Percentiles rank a stretch among this genome's conserved stretches.
Evolutionary conservation across 2,329 filamentous ascomycete species (phyloP).

Genomic region (Colletotrichum liriopes): DNA sequence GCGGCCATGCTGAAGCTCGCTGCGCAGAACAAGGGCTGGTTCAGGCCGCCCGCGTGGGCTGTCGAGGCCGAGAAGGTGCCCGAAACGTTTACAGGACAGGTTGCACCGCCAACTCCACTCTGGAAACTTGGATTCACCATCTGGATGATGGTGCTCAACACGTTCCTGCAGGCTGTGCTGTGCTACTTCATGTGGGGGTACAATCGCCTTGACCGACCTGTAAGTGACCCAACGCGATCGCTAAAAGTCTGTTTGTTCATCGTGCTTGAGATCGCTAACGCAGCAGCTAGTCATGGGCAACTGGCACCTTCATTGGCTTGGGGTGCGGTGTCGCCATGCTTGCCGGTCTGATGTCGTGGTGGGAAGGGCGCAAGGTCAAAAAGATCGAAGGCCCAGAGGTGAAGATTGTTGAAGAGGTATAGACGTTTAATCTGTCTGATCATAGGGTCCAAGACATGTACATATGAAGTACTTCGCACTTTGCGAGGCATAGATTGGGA

Average conservation of each 20-base stretch:
- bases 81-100: slow-evolving; percentile 44
- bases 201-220: slow-evolving; percentile 47
- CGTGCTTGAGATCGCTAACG: slow-evolving; percentile 1
- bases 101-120: slow-evolving; percentile 45
- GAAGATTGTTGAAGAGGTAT: slow-evolving; percentile 41
- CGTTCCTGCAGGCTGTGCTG: slow-evolving; percentile 45
- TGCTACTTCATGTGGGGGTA: slow-evolving; percentile 48
- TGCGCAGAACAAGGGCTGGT: slow-evolving; percentile 48
- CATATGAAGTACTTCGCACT: neutral
- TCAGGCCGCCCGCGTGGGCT: slow-evolving; percentile 48
- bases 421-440: neutral
- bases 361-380: slow-evolving; percentile 48
- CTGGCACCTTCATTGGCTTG: slow-evolving; percentile 47
- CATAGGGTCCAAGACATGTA: neutral
- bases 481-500: neutral
- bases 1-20: slow-evolving; percentile 46
- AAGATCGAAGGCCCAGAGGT: slow-evolving; percentile 47
- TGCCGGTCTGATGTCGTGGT: slow-evolving; percentile 48
- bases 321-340: slow-evolving; percentile 47
- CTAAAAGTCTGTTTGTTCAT: neutral
- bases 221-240: slow-evolving; percentile 30
- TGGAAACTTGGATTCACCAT: slow-evolving; percentile 48
- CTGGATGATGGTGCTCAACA: slow-evolving; percentile 48
- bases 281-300: slow-evolving; percentile 41
- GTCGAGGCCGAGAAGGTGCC: slow-evolving; percentile 36